Evolutionary conservation across 768 basidiomycete species (phyloP), one percentile per base, ranked within the genome.

Genomic region (Postia placenta): DNA sequence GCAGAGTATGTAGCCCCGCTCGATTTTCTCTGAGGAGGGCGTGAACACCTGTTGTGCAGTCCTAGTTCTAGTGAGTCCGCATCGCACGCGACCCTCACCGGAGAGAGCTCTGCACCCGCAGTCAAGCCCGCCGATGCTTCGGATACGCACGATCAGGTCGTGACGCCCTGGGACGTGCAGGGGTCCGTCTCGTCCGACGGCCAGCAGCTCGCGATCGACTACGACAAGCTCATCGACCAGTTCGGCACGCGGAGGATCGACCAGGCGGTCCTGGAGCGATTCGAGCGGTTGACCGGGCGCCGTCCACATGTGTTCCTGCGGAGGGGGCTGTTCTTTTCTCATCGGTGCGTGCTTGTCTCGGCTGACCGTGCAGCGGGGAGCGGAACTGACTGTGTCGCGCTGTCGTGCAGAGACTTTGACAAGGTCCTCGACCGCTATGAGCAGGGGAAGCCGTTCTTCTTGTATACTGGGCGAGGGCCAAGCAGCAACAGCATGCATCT

Each of bases 151-250:
- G 81, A 76, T 15, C 94, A 97, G 65, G 75, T 92, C 46, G 85
- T 99, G 39, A 98, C 96, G 0, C 96, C 96, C 14, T 99, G 96
- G 90, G 92, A 97, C 56, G 96, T 98, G 5, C 87, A 95, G 57
- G 96, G 95, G 45, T 85, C 82, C 24, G 85, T 96, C 9, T 80
- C 88, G 4, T 76, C 70, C 19, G 92, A 96, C 59, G 96, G 96
- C 48, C 85, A 87, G 60, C 85, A 96, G 70, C 83, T 83, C 48
- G 92, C 81, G 44, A 97, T 98, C 67, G 90, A 99, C 70, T 99
- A 99, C 60, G 89, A 95, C 69, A 97, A 96, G 73, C 78, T 98
- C 53, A 74, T 97, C 48, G 80, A 80, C 60, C 89, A 96, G 64
- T 99, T 99, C 61, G 96, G 96, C 40, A 97, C 96, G 11, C 81